These are phyloP conservation scores for Gracilariopsis chorda DNA, from an alignment of 23 red algal genomes.

Conservation along the genomic window DNA sequence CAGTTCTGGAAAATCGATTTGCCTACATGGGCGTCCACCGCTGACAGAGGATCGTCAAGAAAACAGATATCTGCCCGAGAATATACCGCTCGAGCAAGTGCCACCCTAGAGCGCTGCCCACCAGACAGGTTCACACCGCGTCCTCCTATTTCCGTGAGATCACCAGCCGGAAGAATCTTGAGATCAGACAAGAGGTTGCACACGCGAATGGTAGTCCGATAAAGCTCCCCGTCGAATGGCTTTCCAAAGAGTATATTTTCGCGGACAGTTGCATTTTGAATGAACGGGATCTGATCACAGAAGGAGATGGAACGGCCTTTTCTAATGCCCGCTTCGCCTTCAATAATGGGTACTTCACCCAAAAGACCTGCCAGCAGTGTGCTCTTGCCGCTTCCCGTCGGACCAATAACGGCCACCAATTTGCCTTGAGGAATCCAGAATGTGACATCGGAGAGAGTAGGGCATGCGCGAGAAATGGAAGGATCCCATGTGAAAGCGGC, in stretches of 20 bases:
- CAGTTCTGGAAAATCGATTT: constrained; percentile 72
- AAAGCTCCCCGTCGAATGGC: constrained; percentile 46
- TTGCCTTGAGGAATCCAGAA: constrained; percentile 60
- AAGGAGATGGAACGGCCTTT: constrained; percentile 55
- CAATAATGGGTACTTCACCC: constrained; percentile 59
- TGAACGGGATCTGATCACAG: constrained; percentile 78
- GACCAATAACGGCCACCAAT: constrained; percentile 66
- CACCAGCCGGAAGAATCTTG: constrained; percentile 71
- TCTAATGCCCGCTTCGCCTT: constrained; percentile 49
- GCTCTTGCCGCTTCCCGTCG: constrained; percentile 75
- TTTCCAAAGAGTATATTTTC: constrained; percentile 86
- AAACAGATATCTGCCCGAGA: constrained; percentile 75
- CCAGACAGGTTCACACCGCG: constrained; percentile 77
- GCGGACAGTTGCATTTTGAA: constrained; percentile 70
- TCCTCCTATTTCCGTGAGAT: constrained; percentile 74
- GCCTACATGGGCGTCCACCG: constrained; percentile 88
- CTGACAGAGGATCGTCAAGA: constrained; percentile 74
- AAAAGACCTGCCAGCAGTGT: constrained; percentile 66
- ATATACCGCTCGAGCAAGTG: constrained; percentile 81
- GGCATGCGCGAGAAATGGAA: not conserved
- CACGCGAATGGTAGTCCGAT: constrained; percentile 22
- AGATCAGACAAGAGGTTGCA: constrained; percentile 63
- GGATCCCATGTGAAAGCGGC: constrained; percentile 74
- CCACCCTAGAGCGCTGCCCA: constrained; percentile 72
- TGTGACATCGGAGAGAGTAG: constrained; percentile 27